phyloP scores from a whole-genome alignment of 192 early-diverging fungal species.

The Endogone sp. region DNA sequence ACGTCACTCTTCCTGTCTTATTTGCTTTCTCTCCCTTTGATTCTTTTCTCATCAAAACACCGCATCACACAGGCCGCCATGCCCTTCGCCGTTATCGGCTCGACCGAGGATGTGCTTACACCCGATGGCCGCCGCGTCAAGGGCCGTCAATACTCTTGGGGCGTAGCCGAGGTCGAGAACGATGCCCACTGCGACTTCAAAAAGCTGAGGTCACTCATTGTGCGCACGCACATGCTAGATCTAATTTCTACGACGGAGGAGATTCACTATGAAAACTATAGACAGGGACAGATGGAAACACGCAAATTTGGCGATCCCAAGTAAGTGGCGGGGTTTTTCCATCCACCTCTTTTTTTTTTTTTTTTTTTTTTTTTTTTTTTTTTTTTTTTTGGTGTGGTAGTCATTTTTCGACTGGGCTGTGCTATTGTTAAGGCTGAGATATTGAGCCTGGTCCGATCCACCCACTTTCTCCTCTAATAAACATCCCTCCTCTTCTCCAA shows the following conservation, averaged over 20 bases:
- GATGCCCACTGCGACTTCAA: constrained; percentile 95
- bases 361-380: constrained; percentile 3
- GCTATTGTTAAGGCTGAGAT: too few relatives aligned
- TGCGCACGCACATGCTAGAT: constrained; percentile 95
- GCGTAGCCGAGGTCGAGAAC: constrained; percentile 95
- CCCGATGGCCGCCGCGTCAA: constrained; percentile 86
- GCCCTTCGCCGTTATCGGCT: constrained; percentile 94
- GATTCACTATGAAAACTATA: constrained; percentile 92
- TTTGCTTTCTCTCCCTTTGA: constrained; percentile 10
- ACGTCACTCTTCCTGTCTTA: not conserved
- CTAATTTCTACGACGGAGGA: constrained; percentile 93
- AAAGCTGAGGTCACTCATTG: constrained; percentile 83
- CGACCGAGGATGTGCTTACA: constrained; percentile 77
- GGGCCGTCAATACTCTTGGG: constrained; percentile 90
- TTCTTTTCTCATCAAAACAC: constrained; percentile 1
- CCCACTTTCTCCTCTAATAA: too few relatives aligned
- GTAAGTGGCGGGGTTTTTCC: too few relatives aligned
- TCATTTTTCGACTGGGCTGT: too few relatives aligned
- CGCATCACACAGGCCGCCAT: constrained; percentile 64
- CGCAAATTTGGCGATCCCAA: constrained; percentile 86
- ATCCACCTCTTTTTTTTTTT: not conserved
- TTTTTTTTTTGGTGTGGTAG: constrained; percentile 1
- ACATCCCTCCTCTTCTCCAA: not conserved
- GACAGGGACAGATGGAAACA: constrained; percentile 82
- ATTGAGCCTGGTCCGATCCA: too few relatives aligned